Evolutionary conservation across 169 alveolate genomes (phyloP).

Genomic region (Plasmodium inui): DNA sequence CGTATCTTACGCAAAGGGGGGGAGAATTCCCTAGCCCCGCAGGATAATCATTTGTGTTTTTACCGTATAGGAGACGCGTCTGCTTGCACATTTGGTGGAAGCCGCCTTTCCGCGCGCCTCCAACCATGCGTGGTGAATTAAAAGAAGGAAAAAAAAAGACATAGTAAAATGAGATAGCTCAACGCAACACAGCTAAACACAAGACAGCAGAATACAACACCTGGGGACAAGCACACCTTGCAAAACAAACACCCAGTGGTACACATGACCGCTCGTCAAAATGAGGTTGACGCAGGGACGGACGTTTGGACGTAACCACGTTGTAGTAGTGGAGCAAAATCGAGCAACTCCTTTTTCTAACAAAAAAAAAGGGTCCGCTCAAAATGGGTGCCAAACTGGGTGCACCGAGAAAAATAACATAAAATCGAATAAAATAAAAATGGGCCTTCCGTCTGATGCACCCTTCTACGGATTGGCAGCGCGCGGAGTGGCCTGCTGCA

Average conservation of each 20-base stretch:
- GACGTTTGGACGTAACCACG: not conserved
- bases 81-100: not conserved
- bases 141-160: not conserved
- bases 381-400: not conserved
- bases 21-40: not conserved
- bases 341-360: not conserved
- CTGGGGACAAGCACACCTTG: not conserved
- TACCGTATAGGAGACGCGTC: not conserved
- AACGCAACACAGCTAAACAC: not conserved
- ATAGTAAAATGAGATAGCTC: not conserved
- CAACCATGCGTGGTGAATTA: not conserved
- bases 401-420: not conserved
- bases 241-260: not conserved
- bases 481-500: constrained; percentile 10
- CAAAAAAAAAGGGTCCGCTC: not conserved
- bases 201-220: no score
- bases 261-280: not conserved
- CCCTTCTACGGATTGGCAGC: not conserved
- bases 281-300: not conserved
- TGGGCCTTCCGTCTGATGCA: not conserved
- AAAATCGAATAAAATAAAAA: not conserved
- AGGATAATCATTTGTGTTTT: not conserved
- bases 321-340: not conserved
- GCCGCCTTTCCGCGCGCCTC: not conserved
- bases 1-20: constrained; percentile 1